These are phyloP conservation scores for Penicillium arizonense DNA, from an alignment of 495 filamentous ascomycete genomes.

Conservation along the genomic window DNA sequence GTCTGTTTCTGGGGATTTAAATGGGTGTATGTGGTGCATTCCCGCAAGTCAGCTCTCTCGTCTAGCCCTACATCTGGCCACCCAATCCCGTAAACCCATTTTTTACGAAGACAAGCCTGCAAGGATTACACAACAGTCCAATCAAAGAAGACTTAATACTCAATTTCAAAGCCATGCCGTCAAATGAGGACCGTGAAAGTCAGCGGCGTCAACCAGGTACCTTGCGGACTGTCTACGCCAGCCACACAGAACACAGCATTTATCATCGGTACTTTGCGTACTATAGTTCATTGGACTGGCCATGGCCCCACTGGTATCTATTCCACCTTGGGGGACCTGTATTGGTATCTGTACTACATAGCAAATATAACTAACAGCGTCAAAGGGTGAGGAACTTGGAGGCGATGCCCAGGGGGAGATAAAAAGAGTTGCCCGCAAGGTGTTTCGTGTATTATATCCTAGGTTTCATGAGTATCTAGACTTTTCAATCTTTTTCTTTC, in stretches of 20 bases:
- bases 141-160: neutral
- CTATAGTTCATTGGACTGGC: constrained; percentile 6
- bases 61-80: too few relatives aligned
- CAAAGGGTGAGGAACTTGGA: constrained; percentile 28
- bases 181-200: constrained; percentile 28
- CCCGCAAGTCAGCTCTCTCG: too few relatives aligned
- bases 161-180: constrained; percentile 4
- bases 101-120: neutral
- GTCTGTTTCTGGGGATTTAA: too few relatives aligned
- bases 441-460: constrained; percentile 4
- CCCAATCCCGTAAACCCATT: neutral
- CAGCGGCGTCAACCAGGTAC: constrained; percentile 18
- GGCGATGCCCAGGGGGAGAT: constrained; percentile 10
- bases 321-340: constrained; percentile 13
- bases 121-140: neutral
- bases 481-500: neutral
- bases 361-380: constrained; percentile 1
- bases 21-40: too few relatives aligned
- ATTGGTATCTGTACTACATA: constrained; percentile 6
- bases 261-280: constrained; percentile 15
- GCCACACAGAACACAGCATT: constrained; percentile 18
- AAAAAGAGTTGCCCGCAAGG: constrained; percentile 18
- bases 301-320: constrained; percentile 3
- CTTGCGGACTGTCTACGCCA: constrained; percentile 18
- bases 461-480: too few relatives aligned